Evolutionary conservation across 306 rosid species (phyloP).

Genomic region (barrel medic (Medicago truncatula)): MtrunA17r5.0-ANR NC_053048.1:48364501-48365000

Average conservation of each 20-base stretch:
- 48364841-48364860: too few relatives aligned
- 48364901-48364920: too few relatives aligned
- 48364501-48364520: conserved; percentile 21
- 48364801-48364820: too few relatives aligned
- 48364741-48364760: neutral
- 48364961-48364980: too few relatives aligned
- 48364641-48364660: conserved; percentile 32
- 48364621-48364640: conserved; percentile 23
- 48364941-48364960: too few relatives aligned
- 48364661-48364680: neutral
- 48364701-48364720: conserved; percentile 56
- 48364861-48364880: too few relatives aligned
- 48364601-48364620: conserved; percentile 23
- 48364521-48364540: conserved; percentile 14
- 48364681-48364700: conserved; percentile 23
- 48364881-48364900: too few relatives aligned
- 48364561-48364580: neutral
- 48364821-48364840: too few relatives aligned
- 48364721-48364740: neutral
- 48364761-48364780: too few relatives aligned
- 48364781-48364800: too few relatives aligned
- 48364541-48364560: conserved; percentile 52
- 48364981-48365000: too few relatives aligned
- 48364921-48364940: too few relatives aligned
- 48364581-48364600: conserved; percentile 69